Evolutionary conservation across 2,329 filamentous ascomycete genomes (phyloP).

Genomic region (Canariomyces notabilis): DNA sequence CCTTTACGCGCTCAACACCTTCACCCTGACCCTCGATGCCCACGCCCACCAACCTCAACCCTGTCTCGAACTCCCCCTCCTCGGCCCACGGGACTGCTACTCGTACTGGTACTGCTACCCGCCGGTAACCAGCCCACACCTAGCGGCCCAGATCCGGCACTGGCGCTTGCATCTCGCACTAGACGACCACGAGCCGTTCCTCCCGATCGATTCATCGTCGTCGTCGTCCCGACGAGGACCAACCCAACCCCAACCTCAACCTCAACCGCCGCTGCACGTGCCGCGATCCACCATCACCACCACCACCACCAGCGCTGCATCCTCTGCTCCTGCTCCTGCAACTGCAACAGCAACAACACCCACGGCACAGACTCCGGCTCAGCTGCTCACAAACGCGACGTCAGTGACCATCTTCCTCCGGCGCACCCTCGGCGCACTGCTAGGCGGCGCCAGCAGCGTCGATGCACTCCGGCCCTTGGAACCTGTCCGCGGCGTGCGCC

Average conservation of each 20-base stretch:
- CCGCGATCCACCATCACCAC: not conserved
- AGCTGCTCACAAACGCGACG: slow-evolving; percentile 35
- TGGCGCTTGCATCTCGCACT: slow-evolving; percentile 35
- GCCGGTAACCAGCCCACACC: slow-evolving; percentile 10
- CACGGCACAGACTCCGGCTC: no score
- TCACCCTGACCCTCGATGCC: slow-evolving; percentile 31
- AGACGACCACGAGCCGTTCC: no score
- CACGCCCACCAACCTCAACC: slow-evolving; percentile 13
- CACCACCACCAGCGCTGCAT: not conserved
- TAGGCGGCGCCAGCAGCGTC: slow-evolving; percentile 34
- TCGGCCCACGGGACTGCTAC: slow-evolving; percentile 31
- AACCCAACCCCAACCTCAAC: not conserved
- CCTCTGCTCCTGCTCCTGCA: slow-evolving; percentile 20
- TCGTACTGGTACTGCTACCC: slow-evolving; percentile 37
- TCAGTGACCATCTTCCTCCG: slow-evolving; percentile 38
- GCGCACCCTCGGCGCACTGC: slow-evolving; percentile 30
- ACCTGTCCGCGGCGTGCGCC: slow-evolving; percentile 37
- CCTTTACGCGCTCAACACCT: slow-evolving; percentile 41
- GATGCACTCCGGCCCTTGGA: slow-evolving; percentile 38
- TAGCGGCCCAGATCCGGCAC: not conserved
- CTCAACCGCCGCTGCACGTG: no score
- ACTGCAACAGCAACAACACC: no score
- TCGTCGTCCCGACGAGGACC: no score
- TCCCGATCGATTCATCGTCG: no score
- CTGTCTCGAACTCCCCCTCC: slow-evolving; percentile 10